Base-by-base conservation (phyloP, 1,284 basidiomycete genomes). In the Cutaneotrichosporon mucoides region DNA sequence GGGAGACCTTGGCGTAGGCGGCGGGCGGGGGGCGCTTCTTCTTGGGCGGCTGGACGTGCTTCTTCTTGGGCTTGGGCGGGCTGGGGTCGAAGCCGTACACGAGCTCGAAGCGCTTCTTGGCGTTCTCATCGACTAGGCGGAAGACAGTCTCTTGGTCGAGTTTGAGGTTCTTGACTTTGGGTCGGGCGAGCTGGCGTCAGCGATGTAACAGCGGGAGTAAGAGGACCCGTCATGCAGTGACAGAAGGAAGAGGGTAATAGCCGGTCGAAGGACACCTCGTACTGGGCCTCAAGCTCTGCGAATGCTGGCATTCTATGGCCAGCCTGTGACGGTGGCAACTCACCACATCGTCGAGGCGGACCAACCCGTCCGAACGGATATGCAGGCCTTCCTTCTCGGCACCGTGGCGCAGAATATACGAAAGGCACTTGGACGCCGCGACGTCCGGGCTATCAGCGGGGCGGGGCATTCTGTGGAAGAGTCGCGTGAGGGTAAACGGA, bases 351-450 rank as follows among this genome's bases (percentile, higher is more conserved):
- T 79, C 74, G 0, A 93, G 86, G 60, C 82, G 82, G 0, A 92
- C 84, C 70, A 85, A 94, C 1, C 92, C 92, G 75, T 94, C 92
- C 3, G 81, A 68, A 3, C 91, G 84, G 77, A 94, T 87, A 3
- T 79, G 68, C 2, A 96, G 77, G 0, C 85, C 84, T 68, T 93
- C 88, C 55, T 85, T 85, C 66, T 85, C 81, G 0, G 90, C 89
- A 0, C 89, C 90, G 76, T 95, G 92, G 3, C 91, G 83, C 5
- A 95, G 81, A 34, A 95, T 82, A 82, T 89, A 94, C 0, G 90
- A 86, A 0, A 95, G 78, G 0, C 89, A 87, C 73, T 92, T 92
- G 15, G 88, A 90, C 16, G 88, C 78, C 24, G 76, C 68, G 1
- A 81, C 79, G 46, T 80, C 79, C 16, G 77, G 76, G n/a, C 74